Evolutionary conservation across 805 yeast species (phyloP), one percentile per base, ranked within the genome.

Genomic region (Metschnikowia orientalis): DNA sequence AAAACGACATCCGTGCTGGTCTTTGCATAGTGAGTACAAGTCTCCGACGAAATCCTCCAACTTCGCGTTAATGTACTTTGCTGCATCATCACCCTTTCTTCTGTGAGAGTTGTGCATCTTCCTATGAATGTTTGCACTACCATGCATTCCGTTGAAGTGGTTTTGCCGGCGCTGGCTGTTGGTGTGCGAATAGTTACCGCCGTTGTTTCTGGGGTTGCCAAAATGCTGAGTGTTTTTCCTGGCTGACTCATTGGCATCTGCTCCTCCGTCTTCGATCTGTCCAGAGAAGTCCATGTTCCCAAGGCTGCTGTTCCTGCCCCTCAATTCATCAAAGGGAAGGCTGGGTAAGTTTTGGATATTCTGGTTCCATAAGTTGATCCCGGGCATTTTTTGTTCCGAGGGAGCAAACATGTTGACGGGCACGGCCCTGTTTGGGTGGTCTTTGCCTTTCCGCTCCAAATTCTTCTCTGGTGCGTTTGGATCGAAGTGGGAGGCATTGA

Each of bases 1-100:
- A 56, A 84, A 88, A 38, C 98, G 71, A 55, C 97, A 90, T 6
- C 98, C 97, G 51, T 90, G 96, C 61, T 90, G 97, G 56, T 90
- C 98, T 52, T 81, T 86, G 62, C 97, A 89, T 42, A 92, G 67
- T 1, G 84, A 71, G 52, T 76, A 83, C 33, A 90, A 81, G 37
- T 78, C 79, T 28, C 87, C 87, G 11, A 72, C 61, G 51, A 80
- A 83, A 46, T 83, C 88, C 29, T 71, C 76, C 41, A 83, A 60
- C 29, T 73, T 67, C 12, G 88, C 83, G 57, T 81, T 78, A 25
- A 75, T 68, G 47, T 77, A 83, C 51, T 75, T 77, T 5, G 85
- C 62, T 2, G 84, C 83, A 51, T 82, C 90, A 44, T 81, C 90
- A 19, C 77, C 77, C 38, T 59, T 66, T 35, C 69, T 48, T 21